Conservation (phyloP, 2,329 filamentous ascomycete species). For the Aureobasidium sp. region DNA sequence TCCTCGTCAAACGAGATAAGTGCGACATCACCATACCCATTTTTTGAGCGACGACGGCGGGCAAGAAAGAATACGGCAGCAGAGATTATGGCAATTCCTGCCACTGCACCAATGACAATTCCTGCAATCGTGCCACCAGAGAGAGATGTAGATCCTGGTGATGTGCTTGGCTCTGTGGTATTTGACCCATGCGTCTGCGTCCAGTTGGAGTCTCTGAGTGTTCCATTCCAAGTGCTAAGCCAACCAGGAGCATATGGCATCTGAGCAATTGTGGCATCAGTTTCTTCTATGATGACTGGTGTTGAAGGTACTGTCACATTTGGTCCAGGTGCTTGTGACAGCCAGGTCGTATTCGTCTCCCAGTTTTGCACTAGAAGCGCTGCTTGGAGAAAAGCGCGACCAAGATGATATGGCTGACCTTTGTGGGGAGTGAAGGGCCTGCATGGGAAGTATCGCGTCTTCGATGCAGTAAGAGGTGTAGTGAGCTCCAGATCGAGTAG, state of each 20-base stretch:
- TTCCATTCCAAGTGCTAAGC: background rate
- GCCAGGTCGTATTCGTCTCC: background rate
- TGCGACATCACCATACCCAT: background rate
- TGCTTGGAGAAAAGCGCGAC: conserved; percentile 9
- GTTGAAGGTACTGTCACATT: background rate
- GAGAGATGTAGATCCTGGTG: background rate
- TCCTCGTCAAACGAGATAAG: background rate
- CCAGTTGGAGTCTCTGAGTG: background rate
- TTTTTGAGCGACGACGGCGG: background rate
- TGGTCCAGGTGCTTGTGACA: conserved; percentile 3
- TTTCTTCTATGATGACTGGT: background rate
- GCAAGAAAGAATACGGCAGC: background rate
- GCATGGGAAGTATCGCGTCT: conserved; percentile 4
- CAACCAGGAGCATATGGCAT: background rate
- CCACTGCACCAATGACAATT: background rate
- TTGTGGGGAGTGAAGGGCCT: background rate
- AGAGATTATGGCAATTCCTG: background rate
- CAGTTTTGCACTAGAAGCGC: conserved; percentile 8
- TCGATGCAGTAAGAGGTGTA: background rate
- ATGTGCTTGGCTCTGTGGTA: background rate
- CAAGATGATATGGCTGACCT: conserved; percentile 1
- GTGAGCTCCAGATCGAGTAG: background rate
- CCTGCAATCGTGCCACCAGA: background rate
- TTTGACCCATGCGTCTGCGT: too few species aligned
- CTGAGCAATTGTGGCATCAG: background rate